Conservation (phyloP, 345 rosid genomes). For the Iberis pinnata region DNA sequence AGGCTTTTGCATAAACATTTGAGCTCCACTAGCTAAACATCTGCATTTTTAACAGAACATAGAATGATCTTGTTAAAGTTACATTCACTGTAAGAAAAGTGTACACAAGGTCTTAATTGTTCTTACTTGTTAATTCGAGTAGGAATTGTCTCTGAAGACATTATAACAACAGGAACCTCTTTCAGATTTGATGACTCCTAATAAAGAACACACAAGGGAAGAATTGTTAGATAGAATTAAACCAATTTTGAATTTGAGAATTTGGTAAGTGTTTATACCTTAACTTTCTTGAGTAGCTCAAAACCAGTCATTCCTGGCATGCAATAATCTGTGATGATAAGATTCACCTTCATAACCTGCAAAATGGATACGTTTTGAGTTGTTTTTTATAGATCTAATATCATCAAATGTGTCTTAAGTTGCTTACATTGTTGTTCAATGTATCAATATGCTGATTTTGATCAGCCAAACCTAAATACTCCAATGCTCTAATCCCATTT, state of each 20-base stretch:
- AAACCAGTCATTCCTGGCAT: conserved; percentile 92
- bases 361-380: no score
- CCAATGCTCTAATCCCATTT: conserved; percentile 66
- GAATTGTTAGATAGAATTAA: no score
- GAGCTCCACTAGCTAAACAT: conserved; percentile 83
- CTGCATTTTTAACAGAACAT: no score
- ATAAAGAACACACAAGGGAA: not conserved
- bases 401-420: no score
- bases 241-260: no score
- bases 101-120: not conserved
- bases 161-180: conserved; percentile 71
- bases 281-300: conserved; percentile 71
- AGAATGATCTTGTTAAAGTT: no score
- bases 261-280: no score
- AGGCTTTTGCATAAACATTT: conserved; percentile 86
- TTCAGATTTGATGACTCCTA: conserved; percentile 56
- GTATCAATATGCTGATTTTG: no score
- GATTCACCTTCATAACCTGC: no score
- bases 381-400: no score
- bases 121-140: conserved; percentile 41
- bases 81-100: no score
- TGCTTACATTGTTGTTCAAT: no score
- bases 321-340: conserved; percentile 79
- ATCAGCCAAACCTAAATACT: conserved; percentile 70
- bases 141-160: conserved; percentile 87